Percentiles rank a stretch among this genome's conserved stretches.
These are phyloP conservation scores for Didymellaceae sp. DNA, from an alignment of 2,329 filamentous ascomycete species.

Conservation along the genomic window DNA sequence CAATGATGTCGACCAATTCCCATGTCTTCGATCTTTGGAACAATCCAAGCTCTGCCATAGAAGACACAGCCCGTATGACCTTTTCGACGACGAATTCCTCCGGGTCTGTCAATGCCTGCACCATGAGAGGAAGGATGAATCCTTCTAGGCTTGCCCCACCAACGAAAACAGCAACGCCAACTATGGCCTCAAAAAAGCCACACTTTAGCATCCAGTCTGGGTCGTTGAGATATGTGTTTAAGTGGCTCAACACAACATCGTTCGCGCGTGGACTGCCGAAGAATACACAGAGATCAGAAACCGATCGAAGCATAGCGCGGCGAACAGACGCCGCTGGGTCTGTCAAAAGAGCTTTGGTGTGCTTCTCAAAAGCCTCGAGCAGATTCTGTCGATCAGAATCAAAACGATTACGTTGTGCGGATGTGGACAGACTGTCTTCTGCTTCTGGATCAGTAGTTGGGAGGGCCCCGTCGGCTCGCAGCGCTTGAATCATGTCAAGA, in stretches of 20 bases:
- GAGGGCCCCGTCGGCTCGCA: conserved; percentile 82
- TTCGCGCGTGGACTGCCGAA: conserved; percentile 92
- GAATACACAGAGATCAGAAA: conserved; percentile 91
- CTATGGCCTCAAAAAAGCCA: conserved; percentile 93
- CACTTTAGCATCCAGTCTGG: conserved; percentile 96
- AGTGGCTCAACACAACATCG: conserved; percentile 92
- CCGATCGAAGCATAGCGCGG: conserved; percentile 87
- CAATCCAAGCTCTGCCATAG: conserved; percentile 85
- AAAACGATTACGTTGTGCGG: conserved; percentile 80
- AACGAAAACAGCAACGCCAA: conserved; percentile 89
- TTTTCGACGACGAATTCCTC: conserved; percentile 95
- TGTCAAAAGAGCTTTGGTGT: conserved; percentile 88
- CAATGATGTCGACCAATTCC: conserved; percentile 84
- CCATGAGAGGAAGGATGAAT: conserved; percentile 94
- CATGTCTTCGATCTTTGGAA: conserved; percentile 84
- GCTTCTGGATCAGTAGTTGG: conserved; percentile 78
- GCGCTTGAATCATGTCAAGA: conserved; percentile 86
- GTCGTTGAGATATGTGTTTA: conserved; percentile 97
- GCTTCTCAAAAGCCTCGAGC: conserved; percentile 80
- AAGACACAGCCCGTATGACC: conserved; percentile 84
- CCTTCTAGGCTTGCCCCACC: conserved; percentile 90
- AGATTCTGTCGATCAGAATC: conserved; percentile 86
- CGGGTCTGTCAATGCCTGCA: conserved; percentile 89
- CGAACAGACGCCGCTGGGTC: conserved; percentile 86
- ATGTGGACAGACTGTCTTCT: conserved; percentile 73